Evolutionary conservation across 2,329 filamentous ascomycete species (phyloP).

Genomic region (Penicillium brevicompactum): DNA sequence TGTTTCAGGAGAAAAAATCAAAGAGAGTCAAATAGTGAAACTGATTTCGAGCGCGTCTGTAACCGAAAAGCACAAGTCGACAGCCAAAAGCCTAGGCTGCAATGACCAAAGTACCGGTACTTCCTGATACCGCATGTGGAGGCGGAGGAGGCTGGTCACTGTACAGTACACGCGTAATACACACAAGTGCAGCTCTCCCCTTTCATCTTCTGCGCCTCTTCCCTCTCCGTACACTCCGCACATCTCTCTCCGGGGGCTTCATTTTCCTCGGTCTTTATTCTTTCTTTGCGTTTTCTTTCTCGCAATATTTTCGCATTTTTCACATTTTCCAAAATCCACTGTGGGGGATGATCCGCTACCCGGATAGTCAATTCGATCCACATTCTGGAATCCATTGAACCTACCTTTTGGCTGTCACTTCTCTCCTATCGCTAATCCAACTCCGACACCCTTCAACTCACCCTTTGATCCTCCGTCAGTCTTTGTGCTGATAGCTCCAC

Average conservation of each 20-base stretch:
- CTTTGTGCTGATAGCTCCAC: constrained; percentile 43
- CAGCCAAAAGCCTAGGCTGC: neutral
- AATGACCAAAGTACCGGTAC: constrained; percentile 5
- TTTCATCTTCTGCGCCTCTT: neutral
- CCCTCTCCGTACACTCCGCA: neutral
- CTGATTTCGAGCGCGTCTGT: constrained; percentile 8
- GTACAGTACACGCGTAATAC: constrained; percentile 21
- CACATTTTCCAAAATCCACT: neutral
- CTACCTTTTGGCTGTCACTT: neutral
- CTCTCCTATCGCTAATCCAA: neutral
- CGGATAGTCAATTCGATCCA: constrained; percentile 24
- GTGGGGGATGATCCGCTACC: constrained; percentile 26
- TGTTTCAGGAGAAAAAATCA: constrained; percentile 1
- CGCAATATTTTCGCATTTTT: neutral
- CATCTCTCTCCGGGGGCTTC: no score
- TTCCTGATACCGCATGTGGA: neutral
- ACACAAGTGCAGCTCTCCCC: constrained; percentile 16
- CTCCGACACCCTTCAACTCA: constrained; percentile 4
- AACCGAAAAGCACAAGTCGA: no score
- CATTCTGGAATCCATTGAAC: constrained; percentile 5
- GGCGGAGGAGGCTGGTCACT: constrained; percentile 1
- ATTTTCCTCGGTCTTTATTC: neutral
- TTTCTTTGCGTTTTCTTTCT: neutral
- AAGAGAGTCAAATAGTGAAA: constrained; percentile 5
- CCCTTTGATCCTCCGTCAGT: neutral